A percentile compares a stretch with the other conserved stretches of the same genome.
Conservation (phyloP, 2,329 filamentous ascomycete genomes). For the Chrysoporthe puriensis region DNA sequence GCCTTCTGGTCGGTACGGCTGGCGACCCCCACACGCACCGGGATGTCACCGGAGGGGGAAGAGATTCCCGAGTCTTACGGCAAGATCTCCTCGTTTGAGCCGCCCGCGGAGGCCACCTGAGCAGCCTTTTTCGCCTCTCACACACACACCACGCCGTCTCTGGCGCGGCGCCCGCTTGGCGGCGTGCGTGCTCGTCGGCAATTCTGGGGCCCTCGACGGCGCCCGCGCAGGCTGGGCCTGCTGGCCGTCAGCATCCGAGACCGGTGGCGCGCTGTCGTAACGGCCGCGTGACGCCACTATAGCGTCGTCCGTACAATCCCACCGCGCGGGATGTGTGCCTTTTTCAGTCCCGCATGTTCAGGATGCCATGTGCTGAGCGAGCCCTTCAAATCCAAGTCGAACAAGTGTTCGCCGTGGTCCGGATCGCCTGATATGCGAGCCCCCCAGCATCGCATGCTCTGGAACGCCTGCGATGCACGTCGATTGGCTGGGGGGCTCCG, state of each 20-base stretch:
- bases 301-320: too few relatives aligned
- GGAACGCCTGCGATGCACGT: neutral
- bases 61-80: conserved; percentile 9
- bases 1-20: conserved; percentile 5
- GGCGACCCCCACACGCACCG: conserved; percentile 9
- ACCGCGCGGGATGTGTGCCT: neutral
- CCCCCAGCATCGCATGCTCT: neutral
- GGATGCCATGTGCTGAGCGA: neutral
- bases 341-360: neutral
- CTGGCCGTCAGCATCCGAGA: neutral
- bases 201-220: too few relatives aligned
- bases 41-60: conserved; percentile 8
- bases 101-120: neutral
- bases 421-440: neutral
- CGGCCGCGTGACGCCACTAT: neutral
- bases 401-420: neutral
- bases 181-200: neutral
- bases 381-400: neutral
- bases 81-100: neutral
- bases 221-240: neutral
- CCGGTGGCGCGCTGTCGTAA: neutral
- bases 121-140: neutral
- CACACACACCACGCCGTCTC: neutral
- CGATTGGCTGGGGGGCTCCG: conserved; percentile 9
- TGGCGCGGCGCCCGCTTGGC: neutral